These are phyloP conservation scores for Marsdenia floribunda DNA, from an alignment of 257 asterid species.

Conservation along the genomic window DNA sequence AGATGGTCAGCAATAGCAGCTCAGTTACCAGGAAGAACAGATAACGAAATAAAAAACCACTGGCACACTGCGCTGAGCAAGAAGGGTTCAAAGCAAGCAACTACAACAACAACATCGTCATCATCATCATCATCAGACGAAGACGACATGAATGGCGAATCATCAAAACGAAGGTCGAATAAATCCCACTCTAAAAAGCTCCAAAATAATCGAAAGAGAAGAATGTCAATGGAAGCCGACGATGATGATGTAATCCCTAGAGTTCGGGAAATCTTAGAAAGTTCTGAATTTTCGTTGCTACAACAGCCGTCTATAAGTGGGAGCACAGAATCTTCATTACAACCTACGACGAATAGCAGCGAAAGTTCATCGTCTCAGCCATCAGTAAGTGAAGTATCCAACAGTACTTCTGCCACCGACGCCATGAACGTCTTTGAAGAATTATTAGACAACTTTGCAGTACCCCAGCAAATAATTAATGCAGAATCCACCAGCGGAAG, in stretches of 20 bases:
- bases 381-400: slow-evolving; percentile 1
- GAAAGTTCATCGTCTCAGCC: slow-evolving; percentile 4
- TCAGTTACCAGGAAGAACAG: slow-evolving; percentile 73
- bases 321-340: not conserved
- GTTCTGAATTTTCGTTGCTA: slow-evolving; percentile 12
- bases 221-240: not conserved
- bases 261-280: slow-evolving; percentile 18
- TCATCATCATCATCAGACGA: too few relatives aligned
- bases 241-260: not conserved
- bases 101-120: too few relatives aligned
- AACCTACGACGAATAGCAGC: not conserved
- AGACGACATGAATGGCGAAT: too few relatives aligned
- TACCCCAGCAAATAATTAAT: not conserved
- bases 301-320: not conserved
- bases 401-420: not conserved
- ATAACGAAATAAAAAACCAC: slow-evolving; percentile 80
- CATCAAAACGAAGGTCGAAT: slow-evolving; percentile 5
- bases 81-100: slow-evolving; percentile 31
- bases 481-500: slow-evolving; percentile 8
- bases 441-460: not conserved
- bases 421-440: not conserved
- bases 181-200: not conserved
- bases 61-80: slow-evolving; percentile 70
- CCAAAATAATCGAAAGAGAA: not conserved
- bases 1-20: slow-evolving; percentile 93